Evolutionary conservation across 2,329 filamentous ascomycete genomes (phyloP), one percentile per base, ranked within the genome.

Genomic region (Epichloe scottii): DNA sequence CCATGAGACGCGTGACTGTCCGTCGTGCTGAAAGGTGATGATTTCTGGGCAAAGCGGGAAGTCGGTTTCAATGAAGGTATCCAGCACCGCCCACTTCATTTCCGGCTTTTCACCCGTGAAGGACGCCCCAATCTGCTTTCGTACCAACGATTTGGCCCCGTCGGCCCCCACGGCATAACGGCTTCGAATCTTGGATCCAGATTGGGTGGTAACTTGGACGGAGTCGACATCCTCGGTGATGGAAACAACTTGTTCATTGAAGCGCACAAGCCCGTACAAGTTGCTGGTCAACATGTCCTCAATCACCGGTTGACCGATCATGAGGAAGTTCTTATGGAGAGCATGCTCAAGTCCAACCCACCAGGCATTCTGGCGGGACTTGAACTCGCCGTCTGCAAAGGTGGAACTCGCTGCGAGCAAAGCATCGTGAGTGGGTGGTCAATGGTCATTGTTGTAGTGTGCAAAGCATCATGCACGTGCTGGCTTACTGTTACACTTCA

Each of bases 141-240:
- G 71, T 3, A 79, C 68, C 2, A 64, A 67, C 0, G 73, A 77
- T 17, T 71, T 69, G 0, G 74, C 71, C 1, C 77, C 76, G 40
- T 80, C 77, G 5, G 75, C 76, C 1, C 74, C 76, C 3, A 77
- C 67, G 3, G 70, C 68, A 49, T 74, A 80, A 21, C 59, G 62
- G 54, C 63, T 65, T 30, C 56, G 59, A 3, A 72, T 55, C 2
- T 37, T 62, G 23, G 62, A 63, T 1, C 66, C 68, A 0, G 59
- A 58, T 4, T 54, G 53, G 1, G 68, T 70, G 6, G 53, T 56
- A 53, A 69, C 26, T 59, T 68, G 10, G 61, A 71, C 51, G 68
- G 72, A 3, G 66, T 82, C 39, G 65, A 75, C 12, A 71, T 84
- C 43, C 67, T 89, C 42, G 76, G 79, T 1, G 76, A 89, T 61